phyloP scores from a whole-genome alignment of 1,139 yeast genomes.

The Candida glucosophila region DNA sequence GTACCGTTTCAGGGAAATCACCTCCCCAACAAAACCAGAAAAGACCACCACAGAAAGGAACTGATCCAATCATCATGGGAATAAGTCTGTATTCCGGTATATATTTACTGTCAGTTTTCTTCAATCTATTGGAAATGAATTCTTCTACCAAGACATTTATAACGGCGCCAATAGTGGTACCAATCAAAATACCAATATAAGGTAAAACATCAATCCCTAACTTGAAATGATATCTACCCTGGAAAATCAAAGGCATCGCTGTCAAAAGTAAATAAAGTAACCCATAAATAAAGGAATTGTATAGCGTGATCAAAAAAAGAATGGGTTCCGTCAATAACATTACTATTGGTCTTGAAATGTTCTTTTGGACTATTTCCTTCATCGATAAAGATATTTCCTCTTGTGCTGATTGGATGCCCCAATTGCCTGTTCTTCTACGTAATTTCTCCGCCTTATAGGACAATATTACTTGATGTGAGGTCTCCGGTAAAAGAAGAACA shows the following conservation, averaged over 20 bases:
- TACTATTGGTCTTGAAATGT: conserved; percentile 53
- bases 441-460: conserved; percentile 47
- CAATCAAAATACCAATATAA: conserved; percentile 48
- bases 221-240: conserved; percentile 43
- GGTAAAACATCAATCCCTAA: conserved; percentile 48
- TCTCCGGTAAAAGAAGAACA: conserved; percentile 37
- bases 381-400: conserved; percentile 55
- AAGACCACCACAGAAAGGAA: conserved; percentile 61
- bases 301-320: conserved; percentile 50
- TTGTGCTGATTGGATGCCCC: conserved; percentile 77
- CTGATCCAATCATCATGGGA: conserved; percentile 57
- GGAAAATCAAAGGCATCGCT: conserved; percentile 66
- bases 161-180: conserved; percentile 48
- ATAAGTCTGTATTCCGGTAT: conserved; percentile 65
- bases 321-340: conserved; percentile 66
- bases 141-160: conserved; percentile 28
- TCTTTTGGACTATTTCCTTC: conserved; percentile 55
- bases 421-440: conserved; percentile 42
- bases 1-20: conserved; percentile 49
- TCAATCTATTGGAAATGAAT: conserved; percentile 13
- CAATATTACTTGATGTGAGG: conserved; percentile 36
- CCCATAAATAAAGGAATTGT: conserved; percentile 74
- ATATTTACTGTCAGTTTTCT: conserved; percentile 41
- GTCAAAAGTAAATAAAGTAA: conserved; percentile 63
- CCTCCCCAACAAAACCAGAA: conserved; percentile 81